Evolutionary conservation across 345 rosid species (phyloP), one percentile per base, ranked within the genome.

Genomic region (Luvunga scandens): DNA sequence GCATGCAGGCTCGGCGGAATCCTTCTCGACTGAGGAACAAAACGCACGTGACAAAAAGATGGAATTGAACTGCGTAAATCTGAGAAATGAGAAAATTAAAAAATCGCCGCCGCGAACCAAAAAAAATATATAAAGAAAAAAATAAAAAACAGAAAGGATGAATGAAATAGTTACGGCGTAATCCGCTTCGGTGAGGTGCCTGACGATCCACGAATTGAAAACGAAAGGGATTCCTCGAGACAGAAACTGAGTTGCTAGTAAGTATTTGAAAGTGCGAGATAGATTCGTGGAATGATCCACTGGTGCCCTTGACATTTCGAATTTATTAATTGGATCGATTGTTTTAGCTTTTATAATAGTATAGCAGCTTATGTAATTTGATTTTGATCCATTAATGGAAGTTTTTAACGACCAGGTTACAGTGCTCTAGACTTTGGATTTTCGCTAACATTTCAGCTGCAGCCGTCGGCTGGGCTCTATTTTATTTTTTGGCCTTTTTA

Each of bases 21-120:
- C 98, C 99, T 82, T 96, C 99, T 50, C 98, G 91, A 77, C 98
- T 96, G 30, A 96, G 94, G 84, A 94, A 94, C 87, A 96, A 83
- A 53, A 94, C 85, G 36, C 97, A 89, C 21, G 98, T 92, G 75
- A 94, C 97, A 81, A 96, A 92, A 4, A 94, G 97, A 78, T 92
- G 95, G 78, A 96, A 96, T 79, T 96, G 97, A 59, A 96, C 91
- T 1, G 98, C 98, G 28, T 88, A 92, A 4, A 96, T 84, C 98
- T 96, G 89, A 82, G 22, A 55, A 42, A 60, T 65, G 25, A 7
- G 62, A 6, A 7, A 69, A 59, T 69, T 4, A 72, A 69, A 42
- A 65, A 66, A 64, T 22, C 36, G 39, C 14, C 60, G 56, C 45
- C 25, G 25, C 63, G 50, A 56, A 64, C 24, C 19, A 36, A 21